Evolutionary conservation across 768 basidiomycete genomes (phyloP).

Genomic region (Pleurotus tuber-regium): DNA sequence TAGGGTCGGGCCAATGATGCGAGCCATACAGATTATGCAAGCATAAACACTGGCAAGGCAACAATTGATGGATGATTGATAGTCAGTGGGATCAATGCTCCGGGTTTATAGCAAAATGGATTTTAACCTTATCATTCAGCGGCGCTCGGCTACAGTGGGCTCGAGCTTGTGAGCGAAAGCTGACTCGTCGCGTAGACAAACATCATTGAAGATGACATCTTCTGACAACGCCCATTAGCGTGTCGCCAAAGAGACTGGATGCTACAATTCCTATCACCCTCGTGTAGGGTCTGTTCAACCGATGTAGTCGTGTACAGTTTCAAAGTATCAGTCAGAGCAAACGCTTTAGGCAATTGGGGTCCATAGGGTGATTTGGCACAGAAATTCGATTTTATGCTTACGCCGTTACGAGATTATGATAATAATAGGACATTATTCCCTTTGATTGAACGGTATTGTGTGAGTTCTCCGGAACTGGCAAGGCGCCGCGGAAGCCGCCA

Average conservation of each 20-base stretch:
- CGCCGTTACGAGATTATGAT: too few species aligned
- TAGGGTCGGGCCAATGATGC: neutral
- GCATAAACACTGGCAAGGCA: conserved; percentile 5
- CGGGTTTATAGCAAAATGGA: conserved; percentile 1
- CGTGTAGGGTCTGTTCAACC: too few species aligned
- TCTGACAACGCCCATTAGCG: neutral
- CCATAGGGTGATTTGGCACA: too few species aligned
- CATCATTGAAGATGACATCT: neutral
- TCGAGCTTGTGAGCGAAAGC: neutral
- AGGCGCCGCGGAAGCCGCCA: too few species aligned
- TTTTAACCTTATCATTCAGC: neutral
- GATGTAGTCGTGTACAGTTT: too few species aligned
- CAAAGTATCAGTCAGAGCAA: too few species aligned
- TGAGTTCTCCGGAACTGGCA: too few species aligned
- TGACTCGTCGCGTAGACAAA: neutral
- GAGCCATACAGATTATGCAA: conserved; percentile 8
- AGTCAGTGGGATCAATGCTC: conserved; percentile 9
- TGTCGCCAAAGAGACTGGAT: neutral
- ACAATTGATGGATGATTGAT: conserved; percentile 10
- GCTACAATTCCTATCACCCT: too few species aligned
- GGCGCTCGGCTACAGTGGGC: neutral
- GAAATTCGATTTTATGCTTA: too few species aligned
- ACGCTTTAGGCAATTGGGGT: too few species aligned
- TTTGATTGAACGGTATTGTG: too few species aligned
- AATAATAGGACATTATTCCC: too few species aligned